Conservation (phyloP, 805 yeast genomes). For the Ascoidea rubescens region DNA sequence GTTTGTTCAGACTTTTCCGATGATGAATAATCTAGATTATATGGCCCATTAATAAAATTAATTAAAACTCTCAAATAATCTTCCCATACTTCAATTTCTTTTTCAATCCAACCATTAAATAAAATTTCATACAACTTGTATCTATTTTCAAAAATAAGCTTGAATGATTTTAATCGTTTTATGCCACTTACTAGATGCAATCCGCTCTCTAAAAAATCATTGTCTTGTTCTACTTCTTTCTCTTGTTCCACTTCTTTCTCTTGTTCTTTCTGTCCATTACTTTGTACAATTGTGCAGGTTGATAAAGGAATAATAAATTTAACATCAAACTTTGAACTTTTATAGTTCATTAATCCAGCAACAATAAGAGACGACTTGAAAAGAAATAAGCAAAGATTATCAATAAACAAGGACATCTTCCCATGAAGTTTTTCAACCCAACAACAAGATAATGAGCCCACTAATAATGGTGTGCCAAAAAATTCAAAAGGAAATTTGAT, state of each 20-base stretch:
- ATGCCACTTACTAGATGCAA: no score
- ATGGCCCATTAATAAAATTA: conserved; percentile 20
- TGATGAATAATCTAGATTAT: conserved; percentile 17
- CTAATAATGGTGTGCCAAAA: conserved; percentile 29
- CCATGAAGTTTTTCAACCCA: conserved; percentile 20
- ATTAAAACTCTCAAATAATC: conserved; percentile 19
- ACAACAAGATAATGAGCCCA: conserved; percentile 27
- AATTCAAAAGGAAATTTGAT: conserved; percentile 25
- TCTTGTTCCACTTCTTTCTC: not conserved
- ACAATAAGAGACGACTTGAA: conserved; percentile 39
- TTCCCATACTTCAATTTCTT: conserved; percentile 29
- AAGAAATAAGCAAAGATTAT: conserved; percentile 22
- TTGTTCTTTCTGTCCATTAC: conserved; percentile 12
- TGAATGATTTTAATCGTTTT: conserved; percentile 16
- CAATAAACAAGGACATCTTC: not conserved
- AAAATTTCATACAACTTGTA: conserved; percentile 30
- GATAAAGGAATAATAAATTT: conserved; percentile 36
- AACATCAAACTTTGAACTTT: conserved; percentile 17
- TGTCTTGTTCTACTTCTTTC: no score
- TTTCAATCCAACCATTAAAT: conserved; percentile 17
- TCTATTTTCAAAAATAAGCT: conserved; percentile 31
- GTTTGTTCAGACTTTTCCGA: conserved; percentile 13
- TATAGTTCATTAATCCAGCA: conserved; percentile 15
- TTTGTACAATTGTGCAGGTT: conserved; percentile 16
- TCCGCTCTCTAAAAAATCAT: no score